Conservation (phyloP, 1,284 basidiomycete genomes). For the Cronartium quercuum region DNA sequence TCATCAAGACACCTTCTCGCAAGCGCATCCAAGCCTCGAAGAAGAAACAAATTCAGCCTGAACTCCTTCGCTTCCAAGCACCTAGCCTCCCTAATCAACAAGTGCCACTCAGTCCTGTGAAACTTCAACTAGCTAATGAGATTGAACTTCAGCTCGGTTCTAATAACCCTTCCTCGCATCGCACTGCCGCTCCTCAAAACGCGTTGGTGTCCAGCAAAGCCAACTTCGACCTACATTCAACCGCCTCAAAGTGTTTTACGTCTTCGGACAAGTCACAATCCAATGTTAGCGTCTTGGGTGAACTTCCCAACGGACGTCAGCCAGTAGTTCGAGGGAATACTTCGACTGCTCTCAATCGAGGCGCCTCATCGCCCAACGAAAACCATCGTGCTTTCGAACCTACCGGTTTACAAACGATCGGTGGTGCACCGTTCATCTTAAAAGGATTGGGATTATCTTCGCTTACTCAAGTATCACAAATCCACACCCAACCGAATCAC, state of each 20-base stretch:
- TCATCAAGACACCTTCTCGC: constrained; percentile 36
- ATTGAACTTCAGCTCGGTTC: no score
- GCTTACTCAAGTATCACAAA: background rate
- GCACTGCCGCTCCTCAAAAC: no score
- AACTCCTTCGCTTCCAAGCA: background rate
- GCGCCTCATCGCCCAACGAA: background rate
- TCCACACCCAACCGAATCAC: background rate
- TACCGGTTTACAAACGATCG: background rate
- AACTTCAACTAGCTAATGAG: no score
- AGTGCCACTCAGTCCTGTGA: no score
- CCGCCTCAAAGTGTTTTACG: background rate
- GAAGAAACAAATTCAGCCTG: constrained; percentile 21
- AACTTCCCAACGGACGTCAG: background rate
- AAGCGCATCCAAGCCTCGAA: constrained; percentile 25
- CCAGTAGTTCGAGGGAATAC: background rate
- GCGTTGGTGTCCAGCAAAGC: background rate
- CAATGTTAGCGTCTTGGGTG: background rate
- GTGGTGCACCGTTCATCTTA: background rate
- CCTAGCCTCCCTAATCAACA: no score
- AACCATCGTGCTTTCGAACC: background rate
- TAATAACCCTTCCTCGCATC: no score
- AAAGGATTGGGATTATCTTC: background rate
- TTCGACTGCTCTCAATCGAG: background rate
- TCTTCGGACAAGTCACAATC: background rate
- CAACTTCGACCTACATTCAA: background rate